phyloP scores from a whole-genome alignment of 108 stramenopile genomes.

The Epipyxis sp. region DNA sequence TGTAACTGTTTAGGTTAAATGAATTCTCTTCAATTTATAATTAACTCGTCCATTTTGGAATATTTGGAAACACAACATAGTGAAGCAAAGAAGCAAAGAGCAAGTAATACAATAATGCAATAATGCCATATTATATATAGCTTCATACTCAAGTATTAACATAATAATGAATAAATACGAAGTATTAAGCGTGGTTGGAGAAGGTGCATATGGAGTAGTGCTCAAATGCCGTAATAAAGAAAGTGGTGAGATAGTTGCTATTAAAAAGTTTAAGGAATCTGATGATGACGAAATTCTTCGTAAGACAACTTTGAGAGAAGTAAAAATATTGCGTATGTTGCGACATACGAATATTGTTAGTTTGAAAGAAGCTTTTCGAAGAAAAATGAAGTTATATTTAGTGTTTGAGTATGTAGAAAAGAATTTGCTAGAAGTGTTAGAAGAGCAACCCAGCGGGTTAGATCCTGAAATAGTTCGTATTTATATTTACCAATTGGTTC shows the following conservation, averaged over 20 bases:
- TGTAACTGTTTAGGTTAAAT: no score
- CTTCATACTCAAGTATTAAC: no score
- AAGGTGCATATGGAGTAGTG: constrained; percentile 67
- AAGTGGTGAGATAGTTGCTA: constrained; percentile 52
- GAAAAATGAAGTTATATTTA: constrained; percentile 60
- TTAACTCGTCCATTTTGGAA: no score
- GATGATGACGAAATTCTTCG: constrained; percentile 60
- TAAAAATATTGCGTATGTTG: constrained; percentile 65
- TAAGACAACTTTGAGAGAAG: constrained; percentile 64
- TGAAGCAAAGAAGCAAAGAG: no score
- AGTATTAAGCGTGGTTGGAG: constrained; percentile 64
- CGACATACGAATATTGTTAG: constrained; percentile 60
- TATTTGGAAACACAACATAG: no score
- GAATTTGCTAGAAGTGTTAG: constrained; percentile 64
- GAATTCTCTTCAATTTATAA: no score
- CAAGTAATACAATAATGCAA: no score
- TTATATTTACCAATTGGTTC: constrained; percentile 63
- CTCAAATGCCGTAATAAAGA: constrained; percentile 62
- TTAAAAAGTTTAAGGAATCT: constrained; percentile 65
- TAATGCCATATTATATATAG: no score
- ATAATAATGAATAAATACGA: constrained; percentile 72
- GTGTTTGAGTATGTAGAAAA: constrained; percentile 68
- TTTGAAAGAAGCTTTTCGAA: constrained; percentile 60
- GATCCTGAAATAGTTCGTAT: constrained; percentile 38
- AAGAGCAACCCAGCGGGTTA: constrained; percentile 50